Conservation (phyloP, 116 monocot genomes). For the Zostera marina region DNA sequence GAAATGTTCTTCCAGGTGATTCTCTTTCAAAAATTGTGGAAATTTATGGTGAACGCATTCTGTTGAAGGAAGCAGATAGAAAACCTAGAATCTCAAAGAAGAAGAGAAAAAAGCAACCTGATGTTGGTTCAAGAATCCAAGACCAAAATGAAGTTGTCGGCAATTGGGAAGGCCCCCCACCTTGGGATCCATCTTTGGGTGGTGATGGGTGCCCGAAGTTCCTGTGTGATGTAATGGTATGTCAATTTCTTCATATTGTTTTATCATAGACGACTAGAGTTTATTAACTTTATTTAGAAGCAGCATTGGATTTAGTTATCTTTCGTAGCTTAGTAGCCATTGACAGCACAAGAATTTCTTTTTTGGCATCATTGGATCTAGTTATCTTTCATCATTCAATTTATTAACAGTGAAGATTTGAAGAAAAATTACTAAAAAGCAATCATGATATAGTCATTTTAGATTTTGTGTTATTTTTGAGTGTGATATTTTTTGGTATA, state of each 20-base stretch:
- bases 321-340: not conserved
- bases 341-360: not conserved
- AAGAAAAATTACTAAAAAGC: too few relatives aligned
- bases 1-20: constrained; percentile 17
- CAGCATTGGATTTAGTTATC: not conserved
- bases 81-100: constrained; percentile 42
- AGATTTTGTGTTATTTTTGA: too few relatives aligned
- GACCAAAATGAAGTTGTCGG: constrained; percentile 16
- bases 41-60: constrained; percentile 51
- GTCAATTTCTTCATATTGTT: not conserved
- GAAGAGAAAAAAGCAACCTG: constrained; percentile 28
- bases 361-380: not conserved
- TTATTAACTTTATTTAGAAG: not conserved
- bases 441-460: too few relatives aligned
- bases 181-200: constrained; percentile 71
- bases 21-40: constrained; percentile 20
- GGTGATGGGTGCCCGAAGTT: constrained; percentile 89
- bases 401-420: not conserved
- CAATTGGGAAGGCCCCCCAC: constrained; percentile 60
- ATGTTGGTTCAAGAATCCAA: constrained; percentile 16
- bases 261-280: not conserved
- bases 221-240: constrained; percentile 99
- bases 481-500: too few relatives aligned
- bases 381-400: not conserved
- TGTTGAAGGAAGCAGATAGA: constrained; percentile 65